A percentile compares a stretch with the other conserved stretches of the same genome.
Conservation (phyloP, 306 rosid species). For the Boehmeria nivea region DNA sequence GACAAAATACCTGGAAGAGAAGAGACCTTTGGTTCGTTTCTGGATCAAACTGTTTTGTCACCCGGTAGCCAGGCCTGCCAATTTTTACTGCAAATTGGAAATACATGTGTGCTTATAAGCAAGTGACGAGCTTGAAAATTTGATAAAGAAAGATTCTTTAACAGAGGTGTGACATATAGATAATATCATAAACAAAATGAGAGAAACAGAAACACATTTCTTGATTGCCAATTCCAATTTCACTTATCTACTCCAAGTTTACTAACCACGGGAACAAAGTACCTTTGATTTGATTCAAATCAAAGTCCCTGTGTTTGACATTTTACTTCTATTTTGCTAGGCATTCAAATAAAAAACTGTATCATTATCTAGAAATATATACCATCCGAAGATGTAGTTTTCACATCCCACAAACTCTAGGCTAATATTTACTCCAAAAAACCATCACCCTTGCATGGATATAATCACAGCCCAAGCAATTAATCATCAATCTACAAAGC, state of each 20-base stretch:
- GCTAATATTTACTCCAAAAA: background rate
- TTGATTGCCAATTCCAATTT: background rate
- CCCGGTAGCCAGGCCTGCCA: slow-evolving; percentile 94
- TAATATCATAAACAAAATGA: background rate
- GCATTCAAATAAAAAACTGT: background rate
- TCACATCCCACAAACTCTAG: too few species aligned
- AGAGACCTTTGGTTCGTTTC: slow-evolving; percentile 95
- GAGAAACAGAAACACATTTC: background rate
- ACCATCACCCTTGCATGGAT: too few species aligned
- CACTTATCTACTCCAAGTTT: background rate
- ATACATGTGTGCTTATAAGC: background rate
- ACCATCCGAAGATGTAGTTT: too few species aligned
- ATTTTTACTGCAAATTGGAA: slow-evolving; percentile 63
- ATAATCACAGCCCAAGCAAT: too few species aligned
- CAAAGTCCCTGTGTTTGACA: too few species aligned
- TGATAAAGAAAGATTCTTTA: background rate
- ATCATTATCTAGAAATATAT: background rate
- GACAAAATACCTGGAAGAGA: slow-evolving; percentile 63
- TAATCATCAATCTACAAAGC: too few species aligned
- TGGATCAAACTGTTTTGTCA: slow-evolving; percentile 83
- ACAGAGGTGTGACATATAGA: background rate
- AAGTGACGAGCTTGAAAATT: background rate
- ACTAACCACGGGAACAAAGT: too few species aligned
- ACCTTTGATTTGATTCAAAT: too few species aligned
- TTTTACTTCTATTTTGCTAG: background rate